Conservation (phyloP, 2,329 filamentous ascomycete genomes). For the Curvularia spicifera region DNA sequence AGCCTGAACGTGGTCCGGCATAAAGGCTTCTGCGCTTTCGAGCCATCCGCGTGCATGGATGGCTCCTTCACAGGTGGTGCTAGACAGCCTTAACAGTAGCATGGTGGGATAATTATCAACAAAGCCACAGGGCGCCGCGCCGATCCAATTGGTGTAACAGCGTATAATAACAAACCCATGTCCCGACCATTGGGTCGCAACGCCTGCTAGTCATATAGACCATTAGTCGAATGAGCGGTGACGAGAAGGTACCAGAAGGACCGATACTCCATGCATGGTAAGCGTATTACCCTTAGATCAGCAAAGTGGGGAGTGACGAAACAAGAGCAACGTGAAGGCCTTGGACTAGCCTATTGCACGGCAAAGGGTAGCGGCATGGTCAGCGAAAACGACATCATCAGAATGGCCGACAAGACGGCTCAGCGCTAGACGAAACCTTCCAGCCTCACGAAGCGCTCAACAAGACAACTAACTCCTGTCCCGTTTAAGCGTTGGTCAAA, state of each 20-base stretch:
- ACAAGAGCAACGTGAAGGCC: constrained; percentile 23
- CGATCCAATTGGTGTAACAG: constrained; percentile 13
- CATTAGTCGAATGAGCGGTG: constrained; percentile 31
- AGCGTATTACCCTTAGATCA: constrained; percentile 20
- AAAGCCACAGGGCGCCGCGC: constrained; percentile 9
- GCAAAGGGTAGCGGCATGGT: constrained; percentile 4
- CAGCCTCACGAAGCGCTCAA: constrained; percentile 9
- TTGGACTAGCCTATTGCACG: constrained; percentile 4
- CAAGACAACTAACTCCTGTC: background rate
- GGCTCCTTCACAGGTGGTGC: constrained; percentile 1
- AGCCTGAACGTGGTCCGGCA: constrained; percentile 4
- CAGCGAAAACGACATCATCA: constrained; percentile 9
- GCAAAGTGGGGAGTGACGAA: constrained; percentile 22
- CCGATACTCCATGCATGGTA: constrained; percentile 29
- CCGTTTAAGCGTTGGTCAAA: background rate
- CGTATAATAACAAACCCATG: constrained; percentile 8
- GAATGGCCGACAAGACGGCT: constrained; percentile 8
- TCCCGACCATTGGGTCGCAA: constrained; percentile 15
- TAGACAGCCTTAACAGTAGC: constrained; percentile 9
- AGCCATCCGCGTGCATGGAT: constrained; percentile 7
- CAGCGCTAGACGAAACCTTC: constrained; percentile 23
- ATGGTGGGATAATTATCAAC: constrained; percentile 11
- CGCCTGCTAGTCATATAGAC: constrained; percentile 20
- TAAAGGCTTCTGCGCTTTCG: background rate
- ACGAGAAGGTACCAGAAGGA: constrained; percentile 31